Evolutionary conservation across 139 green algal genomes (phyloP).

Genomic region (Coelastrella sp.): DNA sequence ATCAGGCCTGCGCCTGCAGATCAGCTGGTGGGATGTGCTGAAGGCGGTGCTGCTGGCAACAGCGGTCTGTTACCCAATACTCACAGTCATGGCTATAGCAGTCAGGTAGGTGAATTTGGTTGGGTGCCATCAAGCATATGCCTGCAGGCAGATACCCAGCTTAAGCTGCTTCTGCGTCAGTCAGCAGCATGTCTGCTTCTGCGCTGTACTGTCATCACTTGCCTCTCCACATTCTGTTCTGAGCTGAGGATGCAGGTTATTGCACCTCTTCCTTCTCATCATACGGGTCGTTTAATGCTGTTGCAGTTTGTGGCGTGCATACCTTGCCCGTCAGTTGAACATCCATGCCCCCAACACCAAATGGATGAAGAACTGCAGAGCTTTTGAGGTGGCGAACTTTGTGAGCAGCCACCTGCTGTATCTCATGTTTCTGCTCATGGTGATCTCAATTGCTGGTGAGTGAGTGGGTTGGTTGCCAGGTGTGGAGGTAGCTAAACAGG

Average conservation of each 20-base stretch:
- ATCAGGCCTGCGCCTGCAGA: neutral
- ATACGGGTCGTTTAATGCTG: neutral
- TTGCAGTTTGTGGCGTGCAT: slow-evolving; percentile 27
- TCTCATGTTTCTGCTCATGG: neutral
- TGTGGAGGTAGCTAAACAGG: neutral
- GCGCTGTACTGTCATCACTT: neutral
- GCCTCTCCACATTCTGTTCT: neutral
- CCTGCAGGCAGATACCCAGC: neutral
- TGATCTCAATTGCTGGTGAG: slow-evolving; percentile 14
- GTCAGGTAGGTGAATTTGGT: neutral
- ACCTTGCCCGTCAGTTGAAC: slow-evolving; percentile 26
- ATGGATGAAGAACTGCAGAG: slow-evolving; percentile 11
- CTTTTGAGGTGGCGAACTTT: slow-evolving; percentile 3
- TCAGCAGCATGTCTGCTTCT: neutral
- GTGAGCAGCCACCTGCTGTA: slow-evolving; percentile 24
- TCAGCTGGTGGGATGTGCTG: neutral
- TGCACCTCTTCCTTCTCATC: neutral
- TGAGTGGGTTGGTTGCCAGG: neutral
- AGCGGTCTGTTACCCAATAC: slow-evolving; percentile 1
- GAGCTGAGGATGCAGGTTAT: neutral
- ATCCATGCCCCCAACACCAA: slow-evolving; percentile 22
- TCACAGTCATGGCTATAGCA: neutral
- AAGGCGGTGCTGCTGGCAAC: slow-evolving; percentile 7
- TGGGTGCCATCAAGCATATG: neutral
- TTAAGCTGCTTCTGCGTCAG: neutral